Percentiles rank a stretch among this genome's conserved stretches.
Evolutionary conservation across 2,329 filamentous ascomycete species (phyloP).

Genomic region (Cordyceps militaris): DNA sequence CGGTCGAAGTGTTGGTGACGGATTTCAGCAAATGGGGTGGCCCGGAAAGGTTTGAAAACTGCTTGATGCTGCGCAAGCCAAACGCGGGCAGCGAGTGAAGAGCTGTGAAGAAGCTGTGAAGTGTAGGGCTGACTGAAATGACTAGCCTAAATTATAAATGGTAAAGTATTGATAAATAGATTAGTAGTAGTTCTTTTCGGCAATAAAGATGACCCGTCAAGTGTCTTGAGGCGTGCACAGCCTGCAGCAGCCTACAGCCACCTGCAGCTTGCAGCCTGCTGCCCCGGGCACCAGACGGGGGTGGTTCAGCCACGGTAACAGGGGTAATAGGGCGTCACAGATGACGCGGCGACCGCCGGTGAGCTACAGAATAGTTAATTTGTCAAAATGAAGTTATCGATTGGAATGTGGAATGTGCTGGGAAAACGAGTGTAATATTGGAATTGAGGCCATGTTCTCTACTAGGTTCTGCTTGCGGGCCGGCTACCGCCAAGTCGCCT

Average conservation of each 20-base stretch:
- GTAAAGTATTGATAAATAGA: no score
- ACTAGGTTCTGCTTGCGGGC: no score
- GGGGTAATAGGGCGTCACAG: background rate
- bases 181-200: no score
- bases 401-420: no score
- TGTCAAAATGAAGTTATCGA: background rate
- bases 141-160: no score
- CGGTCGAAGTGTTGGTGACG: constrained; percentile 20
- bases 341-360: background rate
- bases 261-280: no score
- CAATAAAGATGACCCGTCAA: no score
- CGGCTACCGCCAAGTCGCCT: no score
- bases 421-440: no score
- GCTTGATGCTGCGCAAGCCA: constrained; percentile 9
- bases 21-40: constrained; percentile 26
- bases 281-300: background rate
- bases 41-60: constrained; percentile 14
- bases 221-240: no score
- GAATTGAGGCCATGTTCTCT: no score
- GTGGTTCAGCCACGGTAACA: background rate
- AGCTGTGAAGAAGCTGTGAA: background rate
- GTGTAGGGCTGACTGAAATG: background rate
- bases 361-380: background rate
- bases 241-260: no score
- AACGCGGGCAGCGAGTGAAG: background rate